A percentile compares a stretch with the other conserved stretches of the same genome.
phyloP scores from a whole-genome alignment of 768 basidiomycete species.

The Rhodotorula paludigena region DNA sequence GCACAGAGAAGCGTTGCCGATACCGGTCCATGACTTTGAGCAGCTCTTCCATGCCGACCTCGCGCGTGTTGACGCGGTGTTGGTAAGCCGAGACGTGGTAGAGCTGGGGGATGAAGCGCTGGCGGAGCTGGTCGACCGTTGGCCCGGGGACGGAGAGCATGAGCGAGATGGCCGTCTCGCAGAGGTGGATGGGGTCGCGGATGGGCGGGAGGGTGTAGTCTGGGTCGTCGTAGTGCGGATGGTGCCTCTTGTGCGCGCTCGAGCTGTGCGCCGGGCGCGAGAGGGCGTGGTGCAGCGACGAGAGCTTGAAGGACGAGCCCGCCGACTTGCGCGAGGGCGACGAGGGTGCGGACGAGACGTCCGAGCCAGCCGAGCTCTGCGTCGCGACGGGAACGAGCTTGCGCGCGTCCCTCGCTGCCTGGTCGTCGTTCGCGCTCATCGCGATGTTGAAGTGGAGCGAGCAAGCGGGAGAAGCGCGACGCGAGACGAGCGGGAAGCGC shows the following conservation, averaged over 20 bases:
- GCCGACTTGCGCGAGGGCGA: background rate
- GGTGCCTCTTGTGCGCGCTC: background rate
- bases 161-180: slow-evolving; percentile 11
- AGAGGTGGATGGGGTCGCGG: slow-evolving; percentile 15
- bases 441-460: background rate
- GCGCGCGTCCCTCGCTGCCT: background rate
- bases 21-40: background rate
- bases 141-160: slow-evolving; percentile 16
- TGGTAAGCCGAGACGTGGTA: slow-evolving; percentile 22
- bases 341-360: background rate
- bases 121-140: background rate
- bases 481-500: no score
- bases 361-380: background rate
- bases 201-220: background rate
- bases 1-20: slow-evolving; percentile 11
- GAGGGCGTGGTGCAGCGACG: background rate
- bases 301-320: background rate
- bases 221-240: background rate
- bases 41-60: slow-evolving; percentile 21
- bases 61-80: slow-evolving; percentile 24
- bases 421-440: background rate
- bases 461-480: no score
- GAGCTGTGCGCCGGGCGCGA: background rate
- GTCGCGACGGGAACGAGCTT: background rate
- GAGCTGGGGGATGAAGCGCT: slow-evolving; percentile 5